Base-by-base conservation (phyloP, 2,329 filamentous ascomycete genomes). In the Diaporthe ilicicola region DNA sequence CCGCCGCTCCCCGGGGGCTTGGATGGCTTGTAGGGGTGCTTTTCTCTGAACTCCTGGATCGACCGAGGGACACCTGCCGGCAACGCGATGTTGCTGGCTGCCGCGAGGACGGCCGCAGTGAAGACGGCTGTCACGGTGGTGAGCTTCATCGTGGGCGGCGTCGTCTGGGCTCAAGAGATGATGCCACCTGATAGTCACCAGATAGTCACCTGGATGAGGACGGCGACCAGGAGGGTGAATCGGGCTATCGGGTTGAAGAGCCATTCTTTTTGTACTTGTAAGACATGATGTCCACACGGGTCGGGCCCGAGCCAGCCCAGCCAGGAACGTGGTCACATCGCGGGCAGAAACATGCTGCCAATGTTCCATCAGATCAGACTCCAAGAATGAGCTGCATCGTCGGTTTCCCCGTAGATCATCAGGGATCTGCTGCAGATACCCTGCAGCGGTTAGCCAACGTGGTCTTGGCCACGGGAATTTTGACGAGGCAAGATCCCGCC, bases 31-130 rank as follows among this genome's bases (percentile, higher is more conserved):
- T 82, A 81, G 1, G 82, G 82, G 68, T 83, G 80, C 72, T 80
- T 82, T 53, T 76, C 75, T 12, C 82, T 76, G 74, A 84, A 84
- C 70, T 84, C 81, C 27, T 77, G 70, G 7, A 81, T 70, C 24
- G 78, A 81, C 51, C 80, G 77, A 4, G 81, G 81, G 55, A 82
- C 75, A 44, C 77, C 76, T 15, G 78, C 73, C 7, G 80, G 79
- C 4, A 80, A 73, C 56, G 78, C 74, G n/a, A 74, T 62, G 50
- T 73, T 61, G 48, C 72, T 74, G 10, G 77, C 73, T 24, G 76
- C 48, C 9, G 74, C 74, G 42, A 76, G 73, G n/a, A 74, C 74
- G 13, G 76, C 73, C n/a, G 74, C 75, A 15, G 76, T 71, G 72
- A 80, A 67, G 74, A 73, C 39, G 65, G 54, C 62, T 29, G 71